These are phyloP conservation scores for Cutaneotrichosporon mucoides DNA, from an alignment of 1,284 basidiomycete genomes.

Conservation along the genomic window DNA sequence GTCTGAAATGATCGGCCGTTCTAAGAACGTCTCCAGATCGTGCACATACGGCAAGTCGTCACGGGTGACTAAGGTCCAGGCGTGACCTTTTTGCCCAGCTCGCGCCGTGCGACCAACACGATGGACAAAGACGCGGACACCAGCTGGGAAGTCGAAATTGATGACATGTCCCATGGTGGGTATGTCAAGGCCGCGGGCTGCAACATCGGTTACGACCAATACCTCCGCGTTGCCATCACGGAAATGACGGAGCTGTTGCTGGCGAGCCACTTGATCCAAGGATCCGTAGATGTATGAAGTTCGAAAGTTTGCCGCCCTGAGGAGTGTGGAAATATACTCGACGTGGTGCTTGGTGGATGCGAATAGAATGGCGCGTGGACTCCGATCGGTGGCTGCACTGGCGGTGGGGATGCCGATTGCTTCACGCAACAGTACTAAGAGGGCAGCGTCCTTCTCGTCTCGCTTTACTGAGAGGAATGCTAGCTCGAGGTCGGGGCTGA, in stretches of 20 bases:
- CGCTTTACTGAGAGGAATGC: slow-evolving; percentile 92
- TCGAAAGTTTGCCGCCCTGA: slow-evolving; percentile 79
- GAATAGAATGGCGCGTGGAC: slow-evolving; percentile 90
- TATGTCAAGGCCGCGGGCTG: slow-evolving; percentile 77
- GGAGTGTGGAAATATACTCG: slow-evolving; percentile 81
- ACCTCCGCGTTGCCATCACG: slow-evolving; percentile 75
- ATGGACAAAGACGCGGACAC: slow-evolving; percentile 90
- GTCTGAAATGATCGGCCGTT: slow-evolving; percentile 51
- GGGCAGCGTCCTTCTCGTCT: slow-evolving; percentile 88
- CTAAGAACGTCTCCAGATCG: slow-evolving; percentile 93
- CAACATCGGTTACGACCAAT: slow-evolving; percentile 95
- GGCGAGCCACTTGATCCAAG: slow-evolving; percentile 86
- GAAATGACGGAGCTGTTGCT: slow-evolving; percentile 88
- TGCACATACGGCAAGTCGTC: slow-evolving; percentile 84
- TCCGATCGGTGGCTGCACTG: slow-evolving; percentile 34
- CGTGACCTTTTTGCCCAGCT: slow-evolving; percentile 90
- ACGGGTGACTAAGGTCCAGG: slow-evolving; percentile 87
- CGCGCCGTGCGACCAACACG: slow-evolving; percentile 95
- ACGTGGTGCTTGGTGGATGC: slow-evolving; percentile 98
- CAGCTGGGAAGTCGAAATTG: slow-evolving; percentile 96
- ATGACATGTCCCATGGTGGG: slow-evolving; percentile 77
- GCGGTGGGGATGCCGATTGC: slow-evolving; percentile 75
- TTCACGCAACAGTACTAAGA: slow-evolving; percentile 78
- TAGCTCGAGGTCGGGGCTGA: slow-evolving; percentile 88
- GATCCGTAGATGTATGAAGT: slow-evolving; percentile 97